Evolutionary conservation across 1,284 basidiomycete species (phyloP).

Genomic region (Hymenochaete sp.): DNA sequence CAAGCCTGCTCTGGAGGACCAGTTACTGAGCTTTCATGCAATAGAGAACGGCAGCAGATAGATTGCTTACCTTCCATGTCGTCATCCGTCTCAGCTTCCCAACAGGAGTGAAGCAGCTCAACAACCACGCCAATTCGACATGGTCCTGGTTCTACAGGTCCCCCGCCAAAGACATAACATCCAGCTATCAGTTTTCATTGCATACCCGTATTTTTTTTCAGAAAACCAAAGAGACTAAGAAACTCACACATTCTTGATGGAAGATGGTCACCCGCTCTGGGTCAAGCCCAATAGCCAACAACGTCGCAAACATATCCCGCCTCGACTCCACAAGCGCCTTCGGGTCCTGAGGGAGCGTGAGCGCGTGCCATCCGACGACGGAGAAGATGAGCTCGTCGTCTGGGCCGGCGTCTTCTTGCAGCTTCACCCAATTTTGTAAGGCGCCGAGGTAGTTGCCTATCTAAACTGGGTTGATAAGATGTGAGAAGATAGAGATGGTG

Average conservation of each 20-base stretch:
- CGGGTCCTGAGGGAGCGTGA: slow-evolving; percentile 86
- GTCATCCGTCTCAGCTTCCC: slow-evolving; percentile 87
- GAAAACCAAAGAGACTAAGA: not conserved
- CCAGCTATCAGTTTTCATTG: too few species aligned
- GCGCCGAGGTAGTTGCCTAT: slow-evolving; percentile 93
- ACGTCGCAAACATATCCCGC: slow-evolving; percentile 72
- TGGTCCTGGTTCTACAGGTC: slow-evolving; percentile 69
- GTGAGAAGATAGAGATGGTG: slow-evolving; percentile 1
- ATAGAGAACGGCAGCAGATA: not conserved
- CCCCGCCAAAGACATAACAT: not conserved
- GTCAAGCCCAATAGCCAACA: slow-evolving; percentile 83
- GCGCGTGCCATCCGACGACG: slow-evolving; percentile 87
- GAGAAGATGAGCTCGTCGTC: slow-evolving; percentile 72
- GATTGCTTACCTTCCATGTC: slow-evolving; percentile 82
- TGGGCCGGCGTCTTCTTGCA: slow-evolving; percentile 54
- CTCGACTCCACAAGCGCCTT: slow-evolving; percentile 51
- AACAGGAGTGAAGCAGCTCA: slow-evolving; percentile 79
- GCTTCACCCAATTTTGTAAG: slow-evolving; percentile 77
- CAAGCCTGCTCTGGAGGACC: slow-evolving; percentile 80
- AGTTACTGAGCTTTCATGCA: too few species aligned
- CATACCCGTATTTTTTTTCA: too few species aligned
- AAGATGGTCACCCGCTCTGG: slow-evolving; percentile 72
- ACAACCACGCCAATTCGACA: slow-evolving; percentile 85
- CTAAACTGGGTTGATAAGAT: slow-evolving; percentile 33
- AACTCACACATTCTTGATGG: slow-evolving; percentile 78